Base-by-base conservation (phyloP, 106 monocot species). In the Dendrobium chrysotoxum region DNA sequence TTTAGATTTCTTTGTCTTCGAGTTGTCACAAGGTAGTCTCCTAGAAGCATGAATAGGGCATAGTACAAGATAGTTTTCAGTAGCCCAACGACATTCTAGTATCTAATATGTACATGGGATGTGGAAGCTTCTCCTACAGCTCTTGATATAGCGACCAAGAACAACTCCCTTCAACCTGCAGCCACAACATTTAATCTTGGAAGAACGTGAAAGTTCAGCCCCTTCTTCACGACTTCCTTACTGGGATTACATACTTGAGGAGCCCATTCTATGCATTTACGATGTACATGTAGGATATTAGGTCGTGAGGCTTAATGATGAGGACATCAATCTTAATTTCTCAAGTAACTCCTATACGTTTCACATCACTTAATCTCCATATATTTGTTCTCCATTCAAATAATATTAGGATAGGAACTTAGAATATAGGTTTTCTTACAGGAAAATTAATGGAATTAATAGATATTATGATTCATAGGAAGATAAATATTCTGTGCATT, bases 111-210 rank as follows among this genome's bases (percentile, higher is more conserved):
- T 93, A 84, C 95, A 96, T 64, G 93, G 93, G 38, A 88, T 83
- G 81, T 96, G 95, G 73, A 80, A 96, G 83, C 87, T 93, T 79
- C 80, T 96, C 9, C 66, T 20, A 79, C 91, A 96, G 35, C 66
- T 78, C 73, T 84, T 84, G 1, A 88, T 76, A 83, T 82, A 93
- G 73, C 91, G 93, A 71, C 95, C 91, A 78, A 93, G 93, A 71
- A 91, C 93, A 71, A 92, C 93, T 54, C 96, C 96, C 79, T 85
- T 88, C 85, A 92, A n/a, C 20, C 86, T 85, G 88, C 96, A 96
- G 42, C 75, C 85, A 80, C 68, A 82, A 57, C 93, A 96, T 83
- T 85, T 93, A 26, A 96, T 81, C 84, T 91, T 85, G 47, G 87
- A 80, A 76, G 92, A 90, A 67, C 96, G 78, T 65, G 78, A 55